These are phyloP conservation scores for Populus ilicifolia DNA, from an alignment of 345 rosid genomes.

Conservation along the genomic window DNA sequence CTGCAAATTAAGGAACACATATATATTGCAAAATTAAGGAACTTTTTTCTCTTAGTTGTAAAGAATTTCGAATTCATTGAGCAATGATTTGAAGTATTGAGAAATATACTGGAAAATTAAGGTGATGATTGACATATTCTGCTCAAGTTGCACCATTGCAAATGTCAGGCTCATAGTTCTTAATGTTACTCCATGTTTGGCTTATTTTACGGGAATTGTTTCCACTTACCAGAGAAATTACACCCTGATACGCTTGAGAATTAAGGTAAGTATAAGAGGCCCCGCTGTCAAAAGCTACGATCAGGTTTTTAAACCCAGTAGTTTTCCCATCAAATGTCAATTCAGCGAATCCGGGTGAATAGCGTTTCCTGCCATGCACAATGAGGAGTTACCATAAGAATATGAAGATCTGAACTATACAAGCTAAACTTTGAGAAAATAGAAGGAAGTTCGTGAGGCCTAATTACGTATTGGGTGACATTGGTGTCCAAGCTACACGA, in stretches of 20 bases:
- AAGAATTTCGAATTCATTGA: background rate
- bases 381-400: slow-evolving; percentile 3
- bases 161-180: background rate
- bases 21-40: no score
- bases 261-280: slow-evolving; percentile 88
- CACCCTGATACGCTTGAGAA: slow-evolving; percentile 52
- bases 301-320: slow-evolving; percentile 55
- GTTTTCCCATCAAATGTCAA: slow-evolving; percentile 57
- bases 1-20: background rate
- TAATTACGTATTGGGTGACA: slow-evolving; percentile 62
- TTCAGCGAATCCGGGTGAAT: slow-evolving; percentile 77
- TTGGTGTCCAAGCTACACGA: slow-evolving; percentile 62
- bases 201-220: background rate
- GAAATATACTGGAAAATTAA: background rate
- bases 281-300: slow-evolving; percentile 67
- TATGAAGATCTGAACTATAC: background rate
- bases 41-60: background rate
- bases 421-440: slow-evolving; percentile 5
- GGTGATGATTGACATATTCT: background rate
- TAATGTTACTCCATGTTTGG: background rate
- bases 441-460: background rate
- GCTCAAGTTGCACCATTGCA: background rate
- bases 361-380: slow-evolving; percentile 53
- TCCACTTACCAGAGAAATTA: slow-evolving; percentile 47
- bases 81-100: background rate